Evolutionary conservation across 495 filamentous ascomycete genomes (phyloP), one percentile per base, ranked within the genome.

Genomic region (Tuber indicum): DNA sequence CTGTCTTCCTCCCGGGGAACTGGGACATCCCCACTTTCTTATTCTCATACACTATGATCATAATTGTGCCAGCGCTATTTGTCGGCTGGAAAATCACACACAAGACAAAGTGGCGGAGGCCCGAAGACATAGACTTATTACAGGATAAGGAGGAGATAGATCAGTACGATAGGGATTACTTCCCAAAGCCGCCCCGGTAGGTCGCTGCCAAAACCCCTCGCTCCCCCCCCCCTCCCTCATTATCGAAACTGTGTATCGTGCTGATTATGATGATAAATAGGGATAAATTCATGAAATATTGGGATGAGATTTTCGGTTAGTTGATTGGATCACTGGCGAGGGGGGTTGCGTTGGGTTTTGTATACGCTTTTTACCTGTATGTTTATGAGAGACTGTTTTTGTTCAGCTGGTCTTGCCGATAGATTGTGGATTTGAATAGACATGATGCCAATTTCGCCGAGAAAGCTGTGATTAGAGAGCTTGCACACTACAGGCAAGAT

Each of bases 11-110:
- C 62, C 89, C 89, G 0, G 91, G 90, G 1, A 86, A 89, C 2
- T 94, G 92, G 92, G 87, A 91, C 72, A 79, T 94, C 17, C 86
- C 92, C 2, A 91, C 88, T 0, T 94, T 96, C 78, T 84, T 94
- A 44, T 94, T 94, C 84, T 91, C 90, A 83, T 90, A 92, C 80
- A 89, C 89, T 17, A 92, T 92, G 89, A 89, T 93, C 44, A 86
- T 85, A 9, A 82, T 92, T 32, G 90, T 89, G 76, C 91, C 92
- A 0, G 74, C 91, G 1, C 84, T 95, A 0, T 94, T 88, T 75
- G 49, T 93, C 46, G 86, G 86, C 32, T 96, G 90, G 89, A 96
- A 96, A 82, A 1, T 92, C 39, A 72, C 90, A 70, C 90, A 92
- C 76, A 87, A 85, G 78, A 92, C 92, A 0, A 88, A 86, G 70